A percentile compares a stretch with the other conserved stretches of the same genome.
phyloP scores from a whole-genome alignment of 2,329 filamentous ascomycete genomes.

The Penicillium vulpinum region DNA sequence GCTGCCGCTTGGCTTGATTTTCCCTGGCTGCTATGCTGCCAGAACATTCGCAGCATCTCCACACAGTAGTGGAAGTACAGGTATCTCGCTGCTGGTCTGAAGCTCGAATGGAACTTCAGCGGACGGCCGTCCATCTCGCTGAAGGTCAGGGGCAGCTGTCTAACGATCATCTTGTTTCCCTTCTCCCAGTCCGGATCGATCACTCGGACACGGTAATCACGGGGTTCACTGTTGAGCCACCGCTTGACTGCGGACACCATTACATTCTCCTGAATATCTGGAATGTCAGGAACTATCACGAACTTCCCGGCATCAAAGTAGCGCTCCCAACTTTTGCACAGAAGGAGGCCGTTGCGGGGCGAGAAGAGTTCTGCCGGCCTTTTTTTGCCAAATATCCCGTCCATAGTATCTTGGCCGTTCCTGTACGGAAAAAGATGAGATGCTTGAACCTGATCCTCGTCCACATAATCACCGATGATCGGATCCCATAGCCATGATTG shows the following conservation, averaged over 20 bases:
- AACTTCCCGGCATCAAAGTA: slow-evolving; percentile 12
- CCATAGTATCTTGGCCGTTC: slow-evolving; percentile 19
- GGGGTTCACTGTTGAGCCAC: neutral
- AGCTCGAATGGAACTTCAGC: slow-evolving; percentile 12
- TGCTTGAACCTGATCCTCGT: neutral
- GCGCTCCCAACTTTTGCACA: slow-evolving; percentile 2
- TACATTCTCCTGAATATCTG: slow-evolving; percentile 5
- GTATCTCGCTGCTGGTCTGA: slow-evolving; percentile 18
- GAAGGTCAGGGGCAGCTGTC: slow-evolving; percentile 3
- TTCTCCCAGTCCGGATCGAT: neutral
- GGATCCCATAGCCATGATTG: slow-evolving; percentile 2
- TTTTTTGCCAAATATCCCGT: slow-evolving; percentile 19
- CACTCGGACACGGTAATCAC: neutral
- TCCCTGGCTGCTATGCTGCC: slow-evolving; percentile 9
- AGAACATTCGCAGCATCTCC: slow-evolving; percentile 15
- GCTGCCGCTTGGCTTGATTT: neutral
- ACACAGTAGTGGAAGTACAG: slow-evolving; percentile 25
- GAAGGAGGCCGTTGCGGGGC: slow-evolving; percentile 13
- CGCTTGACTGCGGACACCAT: neutral
- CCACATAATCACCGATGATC: neutral
- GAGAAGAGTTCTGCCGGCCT: slow-evolving; percentile 18
- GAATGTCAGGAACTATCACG: slow-evolving; percentile 16
- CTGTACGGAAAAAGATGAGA: slow-evolving; percentile 18
- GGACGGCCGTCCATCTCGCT: slow-evolving; percentile 13
- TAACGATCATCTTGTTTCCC: neutral